Evolutionary conservation across 2,329 filamentous ascomycete species (phyloP).

Genomic region (Thielaviopsis musarum): DNA sequence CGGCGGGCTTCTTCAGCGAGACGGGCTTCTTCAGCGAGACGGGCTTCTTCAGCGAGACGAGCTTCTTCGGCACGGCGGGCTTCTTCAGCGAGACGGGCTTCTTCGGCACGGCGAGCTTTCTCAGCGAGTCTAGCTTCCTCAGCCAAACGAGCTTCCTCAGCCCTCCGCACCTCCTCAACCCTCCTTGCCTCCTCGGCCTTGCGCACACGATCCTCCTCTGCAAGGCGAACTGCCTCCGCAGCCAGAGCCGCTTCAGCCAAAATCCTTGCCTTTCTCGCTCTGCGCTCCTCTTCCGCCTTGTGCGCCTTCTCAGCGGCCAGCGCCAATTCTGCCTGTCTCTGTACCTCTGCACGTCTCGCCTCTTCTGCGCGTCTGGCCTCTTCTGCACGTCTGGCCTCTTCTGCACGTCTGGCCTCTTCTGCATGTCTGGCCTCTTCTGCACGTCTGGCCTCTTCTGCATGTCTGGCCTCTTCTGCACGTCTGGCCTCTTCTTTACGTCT

Average conservation of each 20-base stretch:
- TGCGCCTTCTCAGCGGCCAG: not conserved
- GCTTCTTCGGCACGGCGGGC: not conserved
- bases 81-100: not conserved
- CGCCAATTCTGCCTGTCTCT: not conserved
- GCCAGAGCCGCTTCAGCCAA: not conserved
- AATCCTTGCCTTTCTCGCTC: not conserved
- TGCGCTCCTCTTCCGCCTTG: not conserved
- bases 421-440: no score
- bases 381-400: constrained; percentile 19
- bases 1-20: no score
- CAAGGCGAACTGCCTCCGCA: not conserved
- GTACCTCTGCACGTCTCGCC: constrained; percentile 1
- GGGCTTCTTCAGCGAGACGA: not conserved
- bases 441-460: constrained; percentile 24
- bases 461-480: constrained; percentile 24
- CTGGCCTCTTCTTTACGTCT: constrained; percentile 19
- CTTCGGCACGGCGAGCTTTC: not conserved
- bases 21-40: no score
- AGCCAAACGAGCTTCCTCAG: not conserved
- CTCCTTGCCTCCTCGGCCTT: not conserved
- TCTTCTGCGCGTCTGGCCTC: not conserved
- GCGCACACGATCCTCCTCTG: not conserved
- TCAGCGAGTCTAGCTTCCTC: not conserved
- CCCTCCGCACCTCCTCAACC: not conserved
- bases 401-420: no score